Evolutionary conservation across 768 basidiomycete species (phyloP), one percentile per base, ranked within the genome.

Genomic region (Phlegmacium glaucopus): DNA sequence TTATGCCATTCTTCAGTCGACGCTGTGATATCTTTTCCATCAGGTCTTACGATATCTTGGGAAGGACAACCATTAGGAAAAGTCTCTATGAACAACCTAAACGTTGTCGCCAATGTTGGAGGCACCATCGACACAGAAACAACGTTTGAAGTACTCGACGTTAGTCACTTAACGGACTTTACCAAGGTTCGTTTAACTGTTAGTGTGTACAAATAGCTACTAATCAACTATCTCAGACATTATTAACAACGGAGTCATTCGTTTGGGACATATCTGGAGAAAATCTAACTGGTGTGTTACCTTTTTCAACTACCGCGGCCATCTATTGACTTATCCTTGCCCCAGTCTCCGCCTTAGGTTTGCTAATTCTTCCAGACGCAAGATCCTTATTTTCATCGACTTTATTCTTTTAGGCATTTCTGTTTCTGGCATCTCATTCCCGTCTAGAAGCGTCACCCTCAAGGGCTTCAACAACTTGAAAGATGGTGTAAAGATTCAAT

Each of bases 401-500:
- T 16, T 37, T 27, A 39, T 11, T 44, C 40, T 17, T 16, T 8
- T 48, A 80, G 83, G 83, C 18, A 80, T 87, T 50, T 65, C 69
- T 16, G 79, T 87, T 26, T 52, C 78, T 27, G 78, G 75, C 1
- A 78, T 89, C 47, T 62, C 67, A 3, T 71, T 85, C 36, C 57
- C 77, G 3, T 65, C 73, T 34, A 85, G 86, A 67, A 67, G 62
- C 6, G 79, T 89, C 9, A 76, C 78, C 4, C 65, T 89, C 34
- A 82, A 82, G 52, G 87, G 85, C 10, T 82, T 89, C 68, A 83
- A 87, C 59, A 79, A 80, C 17, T 65, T 89, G 30, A 72, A 81
- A 48, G 71, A 71, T 35, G 81, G 80, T 10, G 84, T 89, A 15
- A 65, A 62, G 18, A 84, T 89, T 49, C 64, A 81, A 18, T 75